phyloP scores from a whole-genome alignment of 179 eudicot species.

The Carnegiea gigantea region DNA sequence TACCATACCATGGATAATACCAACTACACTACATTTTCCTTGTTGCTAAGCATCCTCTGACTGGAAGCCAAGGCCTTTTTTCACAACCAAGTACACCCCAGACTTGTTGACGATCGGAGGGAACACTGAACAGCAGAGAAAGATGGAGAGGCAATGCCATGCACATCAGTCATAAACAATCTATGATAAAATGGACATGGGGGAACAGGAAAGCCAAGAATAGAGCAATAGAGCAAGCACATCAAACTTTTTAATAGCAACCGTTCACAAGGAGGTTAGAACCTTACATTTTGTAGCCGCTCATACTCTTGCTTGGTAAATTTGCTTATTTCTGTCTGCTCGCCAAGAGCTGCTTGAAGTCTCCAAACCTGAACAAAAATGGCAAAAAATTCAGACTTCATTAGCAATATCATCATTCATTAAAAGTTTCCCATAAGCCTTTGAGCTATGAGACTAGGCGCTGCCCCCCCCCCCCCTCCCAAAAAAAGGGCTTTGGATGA shows the following conservation, averaged over 20 bases:
- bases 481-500: background rate
- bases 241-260: slow-evolving; percentile 1
- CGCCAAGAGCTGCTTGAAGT: slow-evolving; percentile 95
- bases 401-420: background rate
- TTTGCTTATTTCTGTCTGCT: slow-evolving; percentile 89
- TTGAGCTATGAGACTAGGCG: background rate
- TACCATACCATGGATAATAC: background rate
- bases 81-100: background rate
- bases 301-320: slow-evolving; percentile 85
- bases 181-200: background rate
- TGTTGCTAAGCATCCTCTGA: background rate
- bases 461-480: background rate
- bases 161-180: background rate
- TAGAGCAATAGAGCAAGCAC: background rate
- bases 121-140: background rate
- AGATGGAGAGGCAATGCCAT: background rate
- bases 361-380: slow-evolving; percentile 72
- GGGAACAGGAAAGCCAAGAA: background rate
- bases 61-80: background rate
- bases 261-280: slow-evolving; percentile 11
- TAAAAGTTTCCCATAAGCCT: background rate
- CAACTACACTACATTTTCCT: background rate
- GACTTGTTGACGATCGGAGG: background rate
- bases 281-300: slow-evolving; percentile 83
- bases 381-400: background rate